phyloP scores from a whole-genome alignment of 164 flowering plant species.

The Saururus chinensis region DNA sequence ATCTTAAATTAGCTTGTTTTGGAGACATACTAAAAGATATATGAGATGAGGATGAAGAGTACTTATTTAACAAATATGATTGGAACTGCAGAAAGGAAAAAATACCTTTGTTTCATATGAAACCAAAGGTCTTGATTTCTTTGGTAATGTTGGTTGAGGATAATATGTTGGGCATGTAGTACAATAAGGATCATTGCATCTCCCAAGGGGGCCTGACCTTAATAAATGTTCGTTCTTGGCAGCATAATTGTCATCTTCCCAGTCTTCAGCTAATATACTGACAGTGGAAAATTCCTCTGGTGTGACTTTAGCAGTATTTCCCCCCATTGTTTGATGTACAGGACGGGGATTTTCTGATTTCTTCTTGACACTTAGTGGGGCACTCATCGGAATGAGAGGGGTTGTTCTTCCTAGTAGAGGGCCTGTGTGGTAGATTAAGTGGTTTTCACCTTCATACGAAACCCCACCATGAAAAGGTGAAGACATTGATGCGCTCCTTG shows the following conservation, averaged over 20 bases:
- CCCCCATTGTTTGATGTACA: conserved; percentile 10
- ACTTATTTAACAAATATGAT: not conserved
- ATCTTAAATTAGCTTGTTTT: not conserved
- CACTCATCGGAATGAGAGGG: conserved; percentile 52
- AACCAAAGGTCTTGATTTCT: conserved; percentile 22
- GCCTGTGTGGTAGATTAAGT: conserved; percentile 51
- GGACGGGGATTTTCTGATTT: conserved; percentile 21
- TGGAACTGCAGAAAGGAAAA: not conserved
- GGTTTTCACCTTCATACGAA: conserved; percentile 21
- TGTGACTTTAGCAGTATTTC: conserved; percentile 14
- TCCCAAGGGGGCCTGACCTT: conserved; percentile 76
- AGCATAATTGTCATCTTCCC: conserved; percentile 22
- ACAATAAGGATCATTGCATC: conserved; percentile 90
- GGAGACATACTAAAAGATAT: not conserved
- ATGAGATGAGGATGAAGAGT: no score
- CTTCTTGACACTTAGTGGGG: conserved; percentile 31
- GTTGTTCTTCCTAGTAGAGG: conserved; percentile 39
- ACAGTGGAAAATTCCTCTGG: conserved; percentile 33
- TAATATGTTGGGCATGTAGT: conserved; percentile 70
- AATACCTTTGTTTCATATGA: conserved; percentile 47
- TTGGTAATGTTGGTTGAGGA: conserved; percentile 21
- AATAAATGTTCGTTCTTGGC: conserved; percentile 60
- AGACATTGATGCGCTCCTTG: conserved; percentile 52
- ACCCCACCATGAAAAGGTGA: conserved; percentile 18
- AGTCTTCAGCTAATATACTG: conserved; percentile 19